Conservation (phyloP, 1,284 basidiomycete genomes). For the Neolentinus lepideus region DNA sequence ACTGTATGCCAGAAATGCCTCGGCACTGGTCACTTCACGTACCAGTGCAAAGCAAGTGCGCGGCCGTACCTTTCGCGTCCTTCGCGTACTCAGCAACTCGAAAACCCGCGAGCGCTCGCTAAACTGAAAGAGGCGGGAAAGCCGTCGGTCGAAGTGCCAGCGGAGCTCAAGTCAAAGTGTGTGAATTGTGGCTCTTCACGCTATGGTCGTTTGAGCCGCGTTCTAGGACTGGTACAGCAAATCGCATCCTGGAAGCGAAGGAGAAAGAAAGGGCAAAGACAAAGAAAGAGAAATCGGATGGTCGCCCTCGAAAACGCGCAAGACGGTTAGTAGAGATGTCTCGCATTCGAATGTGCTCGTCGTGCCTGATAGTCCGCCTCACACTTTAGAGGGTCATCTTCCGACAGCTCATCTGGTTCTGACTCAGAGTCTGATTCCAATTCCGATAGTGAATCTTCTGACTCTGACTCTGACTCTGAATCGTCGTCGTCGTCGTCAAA, state of each 20-base stretch:
- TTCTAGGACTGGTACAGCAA: constrained; percentile 58
- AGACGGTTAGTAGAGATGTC: constrained; percentile 38
- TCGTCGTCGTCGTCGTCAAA: constrained; percentile 22
- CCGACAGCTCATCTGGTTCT: constrained; percentile 17
- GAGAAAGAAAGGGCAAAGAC: constrained; percentile 59
- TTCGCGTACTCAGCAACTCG: constrained; percentile 68
- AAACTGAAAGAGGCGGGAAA: constrained; percentile 61
- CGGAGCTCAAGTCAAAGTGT: constrained; percentile 76
- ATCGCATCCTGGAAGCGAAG: constrained; percentile 65
- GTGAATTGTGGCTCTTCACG: constrained; percentile 1
- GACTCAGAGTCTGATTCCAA: constrained; percentile 22
- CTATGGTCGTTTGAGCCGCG: constrained; percentile 2
- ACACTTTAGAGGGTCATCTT: constrained; percentile 12
- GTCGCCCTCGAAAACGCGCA: constrained; percentile 37
- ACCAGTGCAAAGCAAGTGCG: constrained; percentile 58
- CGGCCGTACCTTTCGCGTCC: constrained; percentile 73
- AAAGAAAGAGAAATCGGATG: constrained; percentile 24
- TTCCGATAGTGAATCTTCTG: constrained; percentile 30
- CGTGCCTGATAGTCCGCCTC: background rate
- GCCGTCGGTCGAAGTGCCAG: constrained; percentile 69
- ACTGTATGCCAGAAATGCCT: constrained; percentile 80
- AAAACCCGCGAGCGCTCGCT: constrained; percentile 57
- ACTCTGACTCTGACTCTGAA: constrained; percentile 28
- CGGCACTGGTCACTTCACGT: constrained; percentile 71
- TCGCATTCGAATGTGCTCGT: constrained; percentile 12